These are phyloP conservation scores for Linum tenue DNA, from an alignment of 345 rosid species.

Conservation along the genomic window DNA sequence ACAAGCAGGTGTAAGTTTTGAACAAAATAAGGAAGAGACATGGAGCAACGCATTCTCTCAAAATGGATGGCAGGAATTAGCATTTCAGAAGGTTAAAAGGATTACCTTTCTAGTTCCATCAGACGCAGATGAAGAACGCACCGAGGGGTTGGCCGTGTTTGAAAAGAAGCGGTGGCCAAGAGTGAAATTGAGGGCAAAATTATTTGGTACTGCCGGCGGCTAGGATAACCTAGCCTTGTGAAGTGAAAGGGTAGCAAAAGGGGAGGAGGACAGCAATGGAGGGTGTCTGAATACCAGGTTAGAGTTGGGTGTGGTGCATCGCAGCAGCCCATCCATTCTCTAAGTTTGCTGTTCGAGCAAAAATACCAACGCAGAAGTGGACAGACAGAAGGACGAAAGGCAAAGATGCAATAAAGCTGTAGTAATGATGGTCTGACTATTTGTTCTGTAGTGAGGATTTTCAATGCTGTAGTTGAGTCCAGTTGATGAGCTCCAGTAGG, in stretches of 20 bases:
- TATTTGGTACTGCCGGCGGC: neutral
- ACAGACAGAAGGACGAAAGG: too few species aligned
- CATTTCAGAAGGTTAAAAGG: neutral
- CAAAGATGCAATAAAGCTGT: too few species aligned
- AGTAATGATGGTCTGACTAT: too few species aligned
- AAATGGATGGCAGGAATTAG: too few species aligned
- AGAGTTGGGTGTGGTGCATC: slow-evolving; percentile 21
- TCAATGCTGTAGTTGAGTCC: too few species aligned
- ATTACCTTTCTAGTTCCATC: slow-evolving; percentile 89
- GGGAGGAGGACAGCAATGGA: slow-evolving; percentile 8
- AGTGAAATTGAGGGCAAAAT: slow-evolving; percentile 15
- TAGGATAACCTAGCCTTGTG: neutral
- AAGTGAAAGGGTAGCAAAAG: neutral
- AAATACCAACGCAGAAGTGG: too few species aligned
- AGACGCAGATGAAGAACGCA: slow-evolving; percentile 34
- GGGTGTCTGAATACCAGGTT: slow-evolving; percentile 11
- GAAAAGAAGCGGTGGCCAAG: slow-evolving; percentile 20
- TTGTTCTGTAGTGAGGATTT: too few species aligned
- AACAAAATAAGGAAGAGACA: too few species aligned
- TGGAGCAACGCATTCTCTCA: too few species aligned
- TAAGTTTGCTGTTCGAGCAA: too few species aligned
- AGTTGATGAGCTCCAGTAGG: too few species aligned
- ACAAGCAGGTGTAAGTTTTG: too few species aligned
- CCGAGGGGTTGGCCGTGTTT: slow-evolving; percentile 15
- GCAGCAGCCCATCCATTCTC: slow-evolving; percentile 35